Base-by-base conservation (phyloP, 805 yeast species). In the Gaillardinia entomophila region DNA sequence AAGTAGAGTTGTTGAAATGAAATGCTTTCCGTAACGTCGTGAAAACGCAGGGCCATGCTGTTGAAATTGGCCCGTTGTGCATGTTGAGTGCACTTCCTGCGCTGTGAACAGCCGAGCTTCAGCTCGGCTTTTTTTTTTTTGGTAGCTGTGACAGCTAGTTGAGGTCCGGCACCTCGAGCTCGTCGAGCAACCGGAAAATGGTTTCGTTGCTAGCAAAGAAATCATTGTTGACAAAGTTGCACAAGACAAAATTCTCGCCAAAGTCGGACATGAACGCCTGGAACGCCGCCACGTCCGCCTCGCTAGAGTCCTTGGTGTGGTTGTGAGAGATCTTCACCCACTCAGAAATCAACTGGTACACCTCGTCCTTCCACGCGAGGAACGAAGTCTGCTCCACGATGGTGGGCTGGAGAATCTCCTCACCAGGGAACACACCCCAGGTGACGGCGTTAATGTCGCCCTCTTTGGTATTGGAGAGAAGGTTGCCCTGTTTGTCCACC, bases 331-430 rank as follows among this genome's bases (percentile, higher is more conserved):
- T 71, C 27, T 66, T 60, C 44, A 66, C 68, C 97, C 97, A 90
- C 54, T 86, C 96, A 31, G 72, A 67, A 33, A 88, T 71, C 40
- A 90, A 79, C 41, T 87, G 71, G 69, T 73, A 90, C 25, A 90
- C 90, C 59, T 90, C 97, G 55, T 90, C 96, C 56, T 87, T 89
- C 97, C 97, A 90, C 11, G 97, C 97, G 47, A 89, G 65, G 60
- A 90, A 90, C 2, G 96, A 86, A 24, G 80, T 77, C 50, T 79
- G 82, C 56, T 90, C 97, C 14, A 90, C 97, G 54, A 90, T 87
- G 0, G 97, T 90, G 32, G 97, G 97, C 63, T 90, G 97, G 42
- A 86, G 71, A 33, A 90, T 83, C 62, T 90, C 97, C 51, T 82
- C 82, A 24, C 96, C 96, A 17, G 97, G 97, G 77, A 45, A 45